Conservation (phyloP, 768 basidiomycete species). For the Peribolospora kevripleyi region DNA sequence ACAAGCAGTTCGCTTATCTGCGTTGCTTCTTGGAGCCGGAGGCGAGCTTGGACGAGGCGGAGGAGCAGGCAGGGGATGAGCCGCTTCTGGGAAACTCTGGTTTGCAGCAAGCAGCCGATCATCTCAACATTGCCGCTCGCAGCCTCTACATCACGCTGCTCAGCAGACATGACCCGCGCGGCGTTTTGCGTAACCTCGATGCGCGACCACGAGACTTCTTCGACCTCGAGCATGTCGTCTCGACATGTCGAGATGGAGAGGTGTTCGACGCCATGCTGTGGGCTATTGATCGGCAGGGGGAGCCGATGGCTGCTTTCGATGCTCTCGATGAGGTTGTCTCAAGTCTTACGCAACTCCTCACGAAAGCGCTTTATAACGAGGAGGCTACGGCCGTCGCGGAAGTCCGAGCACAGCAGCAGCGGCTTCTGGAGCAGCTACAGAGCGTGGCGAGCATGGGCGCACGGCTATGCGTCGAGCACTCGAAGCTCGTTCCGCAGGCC, state of each 20-base stretch:
- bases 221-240: slow-evolving; percentile 22
- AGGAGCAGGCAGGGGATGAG: slow-evolving; percentile 8
- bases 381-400: slow-evolving; percentile 4
- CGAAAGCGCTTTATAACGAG: slow-evolving; percentile 3
- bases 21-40: slow-evolving; percentile 40
- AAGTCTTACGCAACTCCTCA: slow-evolving; percentile 11
- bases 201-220: slow-evolving; percentile 30
- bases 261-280: slow-evolving; percentile 61
- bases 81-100: background rate
- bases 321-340: slow-evolving; percentile 31
- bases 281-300: slow-evolving; percentile 41
- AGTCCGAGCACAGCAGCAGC: slow-evolving; percentile 4
- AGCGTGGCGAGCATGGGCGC: background rate
- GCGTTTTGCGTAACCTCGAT: slow-evolving; percentile 38
- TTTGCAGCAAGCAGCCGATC: background rate
- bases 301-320: slow-evolving; percentile 37
- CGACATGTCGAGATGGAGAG: slow-evolving; percentile 14
- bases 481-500: slow-evolving; percentile 18
- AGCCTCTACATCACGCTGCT: slow-evolving; percentile 46
- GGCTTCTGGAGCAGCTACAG: slow-evolving; percentile 1
- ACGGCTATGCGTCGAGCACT: slow-evolving; percentile 44
- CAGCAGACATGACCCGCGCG: slow-evolving; percentile 40
- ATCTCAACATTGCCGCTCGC: slow-evolving; percentile 28
- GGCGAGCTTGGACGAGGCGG: slow-evolving; percentile 18
- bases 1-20: slow-evolving; percentile 50